A percentile compares a stretch with the other conserved stretches of the same genome.
These are phyloP conservation scores for Dactylellina haptotyla DNA, from an alignment of 2,329 filamentous ascomycete species.

Conservation along the genomic window DNA sequence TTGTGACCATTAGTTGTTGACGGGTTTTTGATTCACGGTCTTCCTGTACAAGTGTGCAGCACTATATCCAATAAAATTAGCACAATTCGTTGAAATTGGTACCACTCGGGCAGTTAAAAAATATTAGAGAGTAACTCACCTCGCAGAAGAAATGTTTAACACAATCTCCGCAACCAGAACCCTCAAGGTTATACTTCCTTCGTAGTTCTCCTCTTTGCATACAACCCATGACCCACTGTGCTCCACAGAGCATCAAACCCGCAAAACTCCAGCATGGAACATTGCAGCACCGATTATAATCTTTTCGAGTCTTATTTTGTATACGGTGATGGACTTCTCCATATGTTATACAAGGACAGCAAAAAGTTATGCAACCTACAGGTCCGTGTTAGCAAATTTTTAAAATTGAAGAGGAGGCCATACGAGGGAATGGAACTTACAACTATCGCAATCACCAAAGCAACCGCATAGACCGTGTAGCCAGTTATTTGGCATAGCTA, in stretches of 20 bases:
- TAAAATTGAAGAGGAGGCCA: background rate
- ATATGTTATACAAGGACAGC: conserved; percentile 46
- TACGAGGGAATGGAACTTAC: conserved; percentile 20
- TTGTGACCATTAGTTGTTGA: conserved; percentile 13
- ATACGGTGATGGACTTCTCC: conserved; percentile 37
- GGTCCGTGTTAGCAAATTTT: background rate
- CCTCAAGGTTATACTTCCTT: conserved; percentile 67
- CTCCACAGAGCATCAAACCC: conserved; percentile 58
- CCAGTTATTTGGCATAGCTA: conserved; percentile 32
- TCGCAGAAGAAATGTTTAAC: conserved; percentile 67
- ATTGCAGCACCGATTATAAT: conserved; percentile 46
- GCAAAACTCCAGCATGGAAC: conserved; percentile 60
- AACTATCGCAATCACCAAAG: conserved; percentile 50
- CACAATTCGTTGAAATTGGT: conserved; percentile 13
- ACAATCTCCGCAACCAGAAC: conserved; percentile 66
- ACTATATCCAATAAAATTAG: conserved; percentile 58
- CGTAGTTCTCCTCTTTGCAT: conserved; percentile 68
- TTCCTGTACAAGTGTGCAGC: conserved; percentile 70
- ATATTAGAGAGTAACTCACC: background rate
- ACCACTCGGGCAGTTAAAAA: background rate
- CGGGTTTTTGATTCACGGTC: conserved; percentile 59
- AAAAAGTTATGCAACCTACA: conserved; percentile 27
- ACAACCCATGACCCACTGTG: conserved; percentile 64
- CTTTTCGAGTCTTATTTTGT: background rate
- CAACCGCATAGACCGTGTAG: conserved; percentile 51